Percentiles rank a stretch among this genome's conserved stretches.
phyloP scores from a whole-genome alignment of 352 stramenopile species.

The Thraustotheca clavata region DNA sequence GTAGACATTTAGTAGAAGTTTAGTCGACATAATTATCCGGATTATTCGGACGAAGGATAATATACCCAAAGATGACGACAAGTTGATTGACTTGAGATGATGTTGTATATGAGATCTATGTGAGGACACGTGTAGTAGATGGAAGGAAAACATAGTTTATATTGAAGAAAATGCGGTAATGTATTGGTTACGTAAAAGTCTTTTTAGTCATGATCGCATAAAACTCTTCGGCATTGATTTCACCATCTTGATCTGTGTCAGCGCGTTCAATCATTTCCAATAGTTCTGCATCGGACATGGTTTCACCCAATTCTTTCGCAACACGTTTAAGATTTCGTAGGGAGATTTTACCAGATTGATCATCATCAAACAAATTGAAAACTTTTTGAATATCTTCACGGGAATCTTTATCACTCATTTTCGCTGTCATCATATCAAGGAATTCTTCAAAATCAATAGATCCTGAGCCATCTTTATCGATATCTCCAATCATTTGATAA shows the following conservation, averaged over 20 bases:
- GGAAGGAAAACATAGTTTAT: not conserved
- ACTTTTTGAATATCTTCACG: slow-evolving; percentile 96
- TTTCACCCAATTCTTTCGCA: slow-evolving; percentile 95
- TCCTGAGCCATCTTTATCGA: slow-evolving; percentile 92
- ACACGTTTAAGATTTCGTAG: slow-evolving; percentile 96
- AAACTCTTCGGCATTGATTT: slow-evolving; percentile 96
- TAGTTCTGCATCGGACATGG: slow-evolving; percentile 95
- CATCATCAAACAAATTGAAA: slow-evolving; percentile 97
- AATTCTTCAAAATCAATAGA: slow-evolving; percentile 98
- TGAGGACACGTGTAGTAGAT: too few species aligned
- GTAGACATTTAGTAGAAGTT: not conserved
- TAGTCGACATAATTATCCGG: not conserved
- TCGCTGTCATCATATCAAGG: slow-evolving; percentile 96
- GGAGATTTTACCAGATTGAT: slow-evolving; percentile 95
- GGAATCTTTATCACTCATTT: slow-evolving; percentile 96
- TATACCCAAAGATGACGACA: not conserved
- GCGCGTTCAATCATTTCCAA: slow-evolving; percentile 98
- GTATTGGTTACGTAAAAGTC: slow-evolving; percentile 42
- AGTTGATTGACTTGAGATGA: not conserved
- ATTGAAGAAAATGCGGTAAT: not conserved
- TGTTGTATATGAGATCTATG: too few species aligned
- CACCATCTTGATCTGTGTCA: slow-evolving; percentile 91
- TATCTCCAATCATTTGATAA: slow-evolving; percentile 95
- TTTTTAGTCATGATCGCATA: slow-evolving; percentile 97
- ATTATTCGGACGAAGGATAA: slow-evolving; percentile 11